phyloP scores from a whole-genome alignment of 768 basidiomycete genomes.

The Trametopsis cervina region DNA sequence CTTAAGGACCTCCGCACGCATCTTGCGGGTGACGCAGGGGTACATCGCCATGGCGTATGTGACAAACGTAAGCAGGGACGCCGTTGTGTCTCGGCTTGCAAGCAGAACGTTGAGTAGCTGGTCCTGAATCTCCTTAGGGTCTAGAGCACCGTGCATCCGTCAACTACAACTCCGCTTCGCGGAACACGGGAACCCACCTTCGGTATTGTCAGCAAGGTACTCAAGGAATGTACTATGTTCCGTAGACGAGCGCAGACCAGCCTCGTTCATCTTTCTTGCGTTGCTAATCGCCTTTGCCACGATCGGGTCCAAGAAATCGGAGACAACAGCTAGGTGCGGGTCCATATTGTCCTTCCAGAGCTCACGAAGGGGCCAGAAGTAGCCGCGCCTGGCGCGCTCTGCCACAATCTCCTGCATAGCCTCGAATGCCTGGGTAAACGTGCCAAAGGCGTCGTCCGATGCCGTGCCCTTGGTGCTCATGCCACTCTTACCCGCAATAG shows the following conservation, averaged over 20 bases:
- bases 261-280: slow-evolving; percentile 31
- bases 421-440: slow-evolving; percentile 41
- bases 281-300: slow-evolving; percentile 45
- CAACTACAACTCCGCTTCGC: no score
- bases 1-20: slow-evolving; percentile 56
- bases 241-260: slow-evolving; percentile 31
- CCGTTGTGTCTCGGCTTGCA: slow-evolving; percentile 75
- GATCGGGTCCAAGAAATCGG: slow-evolving; percentile 52
- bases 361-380: slow-evolving; percentile 38
- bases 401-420: slow-evolving; percentile 30
- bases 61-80: slow-evolving; percentile 60
- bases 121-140: slow-evolving; percentile 61
- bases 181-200: slow-evolving; percentile 46
- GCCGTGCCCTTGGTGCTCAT: slow-evolving; percentile 56
- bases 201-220: slow-evolving; percentile 58
- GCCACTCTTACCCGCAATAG: slow-evolving; percentile 35
- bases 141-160: no score
- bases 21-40: slow-evolving; percentile 44
- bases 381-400: slow-evolving; percentile 28
- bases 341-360: slow-evolving; percentile 31
- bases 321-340: slow-evolving; percentile 29
- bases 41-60: slow-evolving; percentile 65
- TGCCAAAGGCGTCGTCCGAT: slow-evolving; percentile 53
- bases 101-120: slow-evolving; percentile 73
- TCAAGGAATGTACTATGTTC: slow-evolving; percentile 59